Evolutionary conservation across 805 yeast species (phyloP), one percentile per base, ranked within the genome.

Genomic region (Ogataea paraovalis): DNA sequence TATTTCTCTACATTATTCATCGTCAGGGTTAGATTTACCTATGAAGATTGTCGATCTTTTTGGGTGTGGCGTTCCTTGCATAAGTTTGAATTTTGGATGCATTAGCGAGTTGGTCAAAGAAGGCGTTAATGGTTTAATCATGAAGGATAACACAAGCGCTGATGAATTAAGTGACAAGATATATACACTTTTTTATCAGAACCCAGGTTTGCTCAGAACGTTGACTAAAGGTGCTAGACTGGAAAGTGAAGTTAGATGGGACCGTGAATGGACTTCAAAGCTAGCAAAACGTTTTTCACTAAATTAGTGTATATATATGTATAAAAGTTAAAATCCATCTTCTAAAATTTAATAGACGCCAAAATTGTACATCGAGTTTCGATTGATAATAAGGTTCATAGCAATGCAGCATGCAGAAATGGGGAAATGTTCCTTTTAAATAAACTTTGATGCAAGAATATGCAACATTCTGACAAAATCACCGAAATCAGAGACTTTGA

Each of bases 31-130:
- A 47, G 99, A 94, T 60, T 73, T 94, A 48, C 99, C 99, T 1
- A 94, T 94, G 99, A 94, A 94, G 65, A 87, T 94, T 32, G 84
- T 92, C 5, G 99, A 94, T 60, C 82, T 92, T 78, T 91, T 92
- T 71, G 99, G 99, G 0, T 87, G 94, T 53, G 98, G 98, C 0
- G 70, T 94, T 12, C 99, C 99, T 1, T 97, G 90, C 0, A 71
- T 91, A 2, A 80, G 96, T 0, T 71, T 91, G 48, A 70, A 74
- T 33, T 94, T 88, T 62, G 80, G 85, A 0, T 92, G 96, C 1
- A 74, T 92, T 13, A 71, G 72, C 6, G 99, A 94, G 62, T 70
- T 94, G 39, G 92, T 94, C 1, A 70, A 76, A 41, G 77, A 83
- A 42, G 78, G 77, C 2, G 70, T 67, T 1, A 90, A 91, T 61